phyloP scores from a whole-genome alignment of 2,329 filamentous ascomycete species.

The Fusarium hainanense region DNA sequence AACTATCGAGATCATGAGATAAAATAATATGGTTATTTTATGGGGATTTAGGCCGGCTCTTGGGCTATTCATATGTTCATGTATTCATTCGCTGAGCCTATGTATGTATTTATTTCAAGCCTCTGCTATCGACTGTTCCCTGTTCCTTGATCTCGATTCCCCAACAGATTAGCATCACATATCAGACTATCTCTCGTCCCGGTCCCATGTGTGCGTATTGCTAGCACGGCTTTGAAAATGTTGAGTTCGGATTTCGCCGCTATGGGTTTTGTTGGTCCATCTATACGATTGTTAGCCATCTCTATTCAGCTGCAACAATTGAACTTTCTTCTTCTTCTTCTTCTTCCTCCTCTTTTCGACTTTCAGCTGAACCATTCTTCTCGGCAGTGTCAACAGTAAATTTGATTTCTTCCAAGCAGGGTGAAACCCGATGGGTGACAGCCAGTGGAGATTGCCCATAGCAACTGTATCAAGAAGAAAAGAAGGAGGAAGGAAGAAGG shows the following conservation, averaged over 20 bases:
- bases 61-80: neutral
- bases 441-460: neutral
- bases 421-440: neutral
- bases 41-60: neutral
- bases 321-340: neutral
- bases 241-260: constrained; percentile 38
- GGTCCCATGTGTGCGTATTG: constrained; percentile 39
- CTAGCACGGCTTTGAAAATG: constrained; percentile 23
- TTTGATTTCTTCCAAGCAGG: neutral
- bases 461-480: neutral
- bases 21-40: neutral
- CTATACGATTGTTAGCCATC: constrained; percentile 18
- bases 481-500: neutral
- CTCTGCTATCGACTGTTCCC: neutral
- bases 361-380: neutral
- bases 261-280: constrained; percentile 46
- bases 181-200: constrained; percentile 20
- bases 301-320: neutral
- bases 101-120: neutral
- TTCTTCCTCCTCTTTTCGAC: constrained; percentile 2
- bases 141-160: neutral
- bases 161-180: neutral
- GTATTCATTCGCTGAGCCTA: neutral
- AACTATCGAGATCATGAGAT: neutral
- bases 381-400: neutral